Conservation (phyloP, 495 filamentous ascomycete species). For the Apiosordaria backusii region DNA sequence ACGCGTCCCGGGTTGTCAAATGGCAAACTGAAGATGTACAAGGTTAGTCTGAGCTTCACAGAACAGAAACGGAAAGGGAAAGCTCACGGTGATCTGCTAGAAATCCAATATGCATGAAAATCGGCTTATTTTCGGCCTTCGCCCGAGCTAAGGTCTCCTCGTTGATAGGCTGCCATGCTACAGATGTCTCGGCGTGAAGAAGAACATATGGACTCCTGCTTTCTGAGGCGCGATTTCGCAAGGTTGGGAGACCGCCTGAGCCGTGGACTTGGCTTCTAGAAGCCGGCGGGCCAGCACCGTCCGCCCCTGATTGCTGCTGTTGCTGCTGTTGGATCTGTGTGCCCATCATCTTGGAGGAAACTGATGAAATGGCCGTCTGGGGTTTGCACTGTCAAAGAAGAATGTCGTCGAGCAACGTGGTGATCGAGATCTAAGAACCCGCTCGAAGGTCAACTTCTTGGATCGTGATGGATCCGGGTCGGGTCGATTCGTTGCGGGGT, state of each 20-base stretch:
- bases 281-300: conserved; percentile 1
- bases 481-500: background rate
- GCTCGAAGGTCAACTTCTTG: background rate
- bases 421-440: no score
- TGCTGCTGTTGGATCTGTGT: conserved; percentile 26
- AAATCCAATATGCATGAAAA: conserved; percentile 96
- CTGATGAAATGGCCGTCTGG: background rate
- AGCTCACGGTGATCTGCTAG: conserved; percentile 86
- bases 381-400: background rate
- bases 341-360: conserved; percentile 26
- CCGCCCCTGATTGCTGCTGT: conserved; percentile 12
- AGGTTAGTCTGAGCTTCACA: conserved; percentile 11
- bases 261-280: background rate
- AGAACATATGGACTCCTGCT: conserved; percentile 84
- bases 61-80: background rate
- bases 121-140: conserved; percentile 71
- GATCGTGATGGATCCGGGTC: background rate
- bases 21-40: conserved; percentile 64
- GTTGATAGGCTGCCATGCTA: conserved; percentile 91
- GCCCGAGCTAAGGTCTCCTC: conserved; percentile 73
- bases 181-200: conserved; percentile 75
- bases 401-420: background rate
- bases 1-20: conserved; percentile 92
- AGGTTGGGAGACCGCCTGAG: conserved; percentile 13
- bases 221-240: conserved; percentile 67